Evolutionary conservation across 257 asterid genomes (phyloP), one percentile per base, ranked within the genome.

Genomic region (Ballota nigra): DNA sequence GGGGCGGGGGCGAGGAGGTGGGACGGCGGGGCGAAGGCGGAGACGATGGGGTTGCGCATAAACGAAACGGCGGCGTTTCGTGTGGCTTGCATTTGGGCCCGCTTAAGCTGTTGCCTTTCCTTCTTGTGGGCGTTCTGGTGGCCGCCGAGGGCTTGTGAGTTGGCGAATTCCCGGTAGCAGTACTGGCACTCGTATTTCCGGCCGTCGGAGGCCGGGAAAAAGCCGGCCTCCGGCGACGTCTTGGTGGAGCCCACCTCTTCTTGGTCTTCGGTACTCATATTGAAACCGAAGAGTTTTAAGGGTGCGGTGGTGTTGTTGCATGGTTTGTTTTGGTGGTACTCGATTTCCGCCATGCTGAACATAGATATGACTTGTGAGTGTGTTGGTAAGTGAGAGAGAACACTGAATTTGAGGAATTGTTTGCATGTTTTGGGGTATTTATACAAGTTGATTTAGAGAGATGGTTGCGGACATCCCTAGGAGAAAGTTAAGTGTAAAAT

Each of bases 121-220:
- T 93, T 93, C 71, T 93, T 93, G 78, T 93, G 97, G 10, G 98
- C 98, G 86, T 93, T 93, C 11, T 93, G 98, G 12, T 93, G 98
- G 19, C 98, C 98, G 19, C 98, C 98, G 19, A 93, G 78, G 0
- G 98, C 98, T 68, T 93, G 98, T 1, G 98, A 93, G 81, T 93
- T 93, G 12, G 97, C 92, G 78, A 93, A 93, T 78, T 91, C 97
- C n/a, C 98, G 80, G 82, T 81, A 86, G 78, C 98, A 93, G 81
- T 93, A 93, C 31, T 93, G 98, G 67, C 98, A 93, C 96, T 93
- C 98, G 79, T 88, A 93, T 28, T 86, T 91, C 79, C 98, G 88
- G 83, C 96, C 87, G 13, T 86, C 96, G 63, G 85, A 16, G 5
- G 87, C 65, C 76, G 86, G 69, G 38, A 31, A 76, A 82, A 0